These are phyloP conservation scores for Cryptococcus amylolentus DNA, from an alignment of 1,284 basidiomycete species.

Conservation along the genomic window DNA sequence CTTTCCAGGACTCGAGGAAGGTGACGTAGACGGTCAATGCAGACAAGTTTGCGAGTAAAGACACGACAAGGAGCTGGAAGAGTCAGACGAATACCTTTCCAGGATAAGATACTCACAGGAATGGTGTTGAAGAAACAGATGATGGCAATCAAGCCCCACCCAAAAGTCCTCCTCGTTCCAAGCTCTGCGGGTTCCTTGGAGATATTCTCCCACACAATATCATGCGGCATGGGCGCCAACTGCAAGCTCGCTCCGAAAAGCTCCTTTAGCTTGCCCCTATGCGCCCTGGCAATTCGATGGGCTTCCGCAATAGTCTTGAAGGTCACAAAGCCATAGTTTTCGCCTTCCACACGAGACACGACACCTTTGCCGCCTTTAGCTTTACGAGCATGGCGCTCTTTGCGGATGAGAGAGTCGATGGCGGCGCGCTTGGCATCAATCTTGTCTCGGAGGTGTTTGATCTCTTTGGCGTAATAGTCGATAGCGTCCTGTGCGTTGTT, in stretches of 20 bases:
- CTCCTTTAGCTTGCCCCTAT: constrained; percentile 44
- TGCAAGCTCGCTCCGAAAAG: constrained; percentile 44
- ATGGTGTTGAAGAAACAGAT: constrained; percentile 91
- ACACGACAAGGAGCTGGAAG: constrained; percentile 34
- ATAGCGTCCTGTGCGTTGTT: constrained; percentile 61
- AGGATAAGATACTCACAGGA: constrained; percentile 50
- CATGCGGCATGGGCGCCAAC: constrained; percentile 45
- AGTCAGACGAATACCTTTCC: background rate
- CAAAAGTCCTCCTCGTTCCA: constrained; percentile 64
- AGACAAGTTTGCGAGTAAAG: constrained; percentile 48
- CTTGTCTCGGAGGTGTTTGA: constrained; percentile 57
- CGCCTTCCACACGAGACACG: constrained; percentile 53
- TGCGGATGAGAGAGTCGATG: constrained; percentile 58
- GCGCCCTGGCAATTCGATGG: constrained; percentile 47
- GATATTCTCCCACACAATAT: constrained; percentile 77
- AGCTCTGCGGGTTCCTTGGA: constrained; percentile 66
- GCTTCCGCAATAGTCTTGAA: constrained; percentile 90
- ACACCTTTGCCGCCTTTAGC: constrained; percentile 20
- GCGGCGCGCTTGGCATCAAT: constrained; percentile 73
- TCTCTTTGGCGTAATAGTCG: constrained; percentile 73
- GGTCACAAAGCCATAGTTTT: constrained; percentile 89
- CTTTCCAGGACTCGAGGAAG: constrained; percentile 68
- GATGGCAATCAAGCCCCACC: constrained; percentile 68
- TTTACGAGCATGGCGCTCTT: constrained; percentile 43
- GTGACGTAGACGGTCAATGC: constrained; percentile 58